These are phyloP conservation scores for Prunus fruticosa DNA, from an alignment of 306 rosid genomes.

Conservation along the genomic window DNA sequence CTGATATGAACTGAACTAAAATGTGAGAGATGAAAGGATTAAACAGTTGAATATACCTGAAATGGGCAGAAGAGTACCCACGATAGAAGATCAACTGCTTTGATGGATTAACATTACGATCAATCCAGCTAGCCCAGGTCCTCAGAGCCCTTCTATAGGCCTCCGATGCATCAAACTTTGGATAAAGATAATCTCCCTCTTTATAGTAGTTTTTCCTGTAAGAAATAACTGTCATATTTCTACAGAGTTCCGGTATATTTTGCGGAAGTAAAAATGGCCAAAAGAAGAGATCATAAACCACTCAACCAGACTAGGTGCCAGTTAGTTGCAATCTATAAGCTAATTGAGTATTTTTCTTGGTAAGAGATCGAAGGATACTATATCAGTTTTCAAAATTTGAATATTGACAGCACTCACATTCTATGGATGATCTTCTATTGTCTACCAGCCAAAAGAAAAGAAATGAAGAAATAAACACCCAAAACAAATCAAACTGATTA, in stretches of 20 bases:
- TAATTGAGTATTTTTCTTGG: neutral
- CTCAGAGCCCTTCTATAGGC: constrained; percentile 72
- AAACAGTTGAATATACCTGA: too few species aligned
- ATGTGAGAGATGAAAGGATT: constrained; percentile 6
- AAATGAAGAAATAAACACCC: neutral
- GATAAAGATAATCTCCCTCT: constrained; percentile 79
- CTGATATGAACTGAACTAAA: constrained; percentile 12
- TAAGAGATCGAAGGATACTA: neutral
- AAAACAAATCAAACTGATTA: neutral
- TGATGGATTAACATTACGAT: constrained; percentile 58
- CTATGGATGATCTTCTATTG: neutral
- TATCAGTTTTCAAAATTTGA: neutral
- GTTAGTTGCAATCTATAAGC: constrained; percentile 1
- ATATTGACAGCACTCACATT: neutral
- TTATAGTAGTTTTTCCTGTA: constrained; percentile 82
- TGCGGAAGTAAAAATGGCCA: neutral
- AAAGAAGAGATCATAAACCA: neutral
- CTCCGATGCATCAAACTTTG: constrained; percentile 72
- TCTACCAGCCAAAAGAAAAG: neutral
- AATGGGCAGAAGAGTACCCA: constrained; percentile 93
- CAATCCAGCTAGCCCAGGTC: constrained; percentile 93
- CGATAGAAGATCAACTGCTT: constrained; percentile 82
- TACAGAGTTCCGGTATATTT: neutral
- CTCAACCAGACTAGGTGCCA: neutral
- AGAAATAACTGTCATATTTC: constrained; percentile 16